A percentile compares a stretch with the other conserved stretches of the same genome.
These are phyloP conservation scores for Cyphellophora attinorum DNA, from an alignment of 2,329 filamentous ascomycete genomes.

Conservation along the genomic window DNA sequence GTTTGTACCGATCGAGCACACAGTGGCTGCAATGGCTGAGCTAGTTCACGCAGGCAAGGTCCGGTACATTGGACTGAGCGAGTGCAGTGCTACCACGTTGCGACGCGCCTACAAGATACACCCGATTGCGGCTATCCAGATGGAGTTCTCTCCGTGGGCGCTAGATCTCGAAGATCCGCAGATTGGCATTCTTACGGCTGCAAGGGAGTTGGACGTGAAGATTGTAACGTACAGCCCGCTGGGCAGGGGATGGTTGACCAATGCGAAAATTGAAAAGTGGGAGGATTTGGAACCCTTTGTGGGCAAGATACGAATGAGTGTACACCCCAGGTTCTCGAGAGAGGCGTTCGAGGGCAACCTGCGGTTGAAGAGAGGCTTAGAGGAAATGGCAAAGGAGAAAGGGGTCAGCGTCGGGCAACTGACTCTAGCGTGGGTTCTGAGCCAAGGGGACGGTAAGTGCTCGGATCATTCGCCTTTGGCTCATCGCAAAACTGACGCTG, in stretches of 20 bases:
- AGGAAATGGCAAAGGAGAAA: constrained; percentile 51
- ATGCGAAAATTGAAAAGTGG: constrained; percentile 38
- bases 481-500: too few species aligned
- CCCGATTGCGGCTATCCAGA: constrained; percentile 39
- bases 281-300: constrained; percentile 47
- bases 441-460: constrained; percentile 46
- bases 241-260: constrained; percentile 49
- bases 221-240: constrained; percentile 65
- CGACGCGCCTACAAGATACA: constrained; percentile 36
- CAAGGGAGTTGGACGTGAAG: constrained; percentile 53
- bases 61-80: constrained; percentile 37
- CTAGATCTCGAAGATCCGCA: constrained; percentile 38
- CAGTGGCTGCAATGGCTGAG: constrained; percentile 33
- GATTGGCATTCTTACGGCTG: constrained; percentile 32
- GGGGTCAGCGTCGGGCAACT: constrained; percentile 54
- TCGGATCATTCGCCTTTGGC: too few species aligned
- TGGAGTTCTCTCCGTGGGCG: constrained; percentile 39
- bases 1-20: constrained; percentile 35
- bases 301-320: constrained; percentile 38
- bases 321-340: constrained; percentile 54
- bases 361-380: constrained; percentile 48
- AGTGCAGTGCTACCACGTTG: constrained; percentile 37
- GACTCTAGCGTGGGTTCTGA: constrained; percentile 53
- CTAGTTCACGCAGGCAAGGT: constrained; percentile 37
- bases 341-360: constrained; percentile 57